phyloP scores from a whole-genome alignment of 1,139 yeast genomes.

The Pichia sp. region DNA sequence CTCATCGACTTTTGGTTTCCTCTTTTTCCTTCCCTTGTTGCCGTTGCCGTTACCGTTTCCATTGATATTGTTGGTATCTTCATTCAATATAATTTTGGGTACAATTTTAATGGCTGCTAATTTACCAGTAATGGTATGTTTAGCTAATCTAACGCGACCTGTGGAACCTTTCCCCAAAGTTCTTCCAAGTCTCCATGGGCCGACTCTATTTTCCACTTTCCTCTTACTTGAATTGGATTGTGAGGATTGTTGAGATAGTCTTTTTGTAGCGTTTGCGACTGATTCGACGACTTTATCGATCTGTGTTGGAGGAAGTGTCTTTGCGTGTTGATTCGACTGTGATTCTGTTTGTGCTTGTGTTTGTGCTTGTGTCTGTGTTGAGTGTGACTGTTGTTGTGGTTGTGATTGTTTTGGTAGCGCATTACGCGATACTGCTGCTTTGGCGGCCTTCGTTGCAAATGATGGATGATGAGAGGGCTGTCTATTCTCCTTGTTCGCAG shows the following conservation, averaged over 20 bases:
- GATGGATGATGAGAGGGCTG: constrained; percentile 8
- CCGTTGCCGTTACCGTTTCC: constrained; percentile 23
- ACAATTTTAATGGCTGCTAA: constrained; percentile 79
- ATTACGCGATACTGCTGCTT: constrained; percentile 16
- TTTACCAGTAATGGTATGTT: constrained; percentile 61
- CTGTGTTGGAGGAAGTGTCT: too few species aligned
- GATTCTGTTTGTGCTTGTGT: too few species aligned
- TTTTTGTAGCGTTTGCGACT: constrained; percentile 51
- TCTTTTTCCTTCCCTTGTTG: constrained; percentile 11
- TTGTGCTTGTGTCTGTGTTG: too few species aligned
- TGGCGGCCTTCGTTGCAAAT: constrained; percentile 24
- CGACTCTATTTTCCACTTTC: constrained; percentile 52
- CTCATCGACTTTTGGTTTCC: constrained; percentile 9
- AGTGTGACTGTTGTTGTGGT: too few species aligned
- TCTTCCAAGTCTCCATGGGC: constrained; percentile 78
- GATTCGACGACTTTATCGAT: constrained; percentile 30
- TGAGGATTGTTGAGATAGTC: constrained; percentile 51
- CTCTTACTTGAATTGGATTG: constrained; percentile 37
- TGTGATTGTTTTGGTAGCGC: too few species aligned
- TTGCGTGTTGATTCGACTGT: too few species aligned
- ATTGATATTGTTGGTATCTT: constrained; percentile 8
- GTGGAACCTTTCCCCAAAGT: constrained; percentile 80
- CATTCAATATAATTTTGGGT: constrained; percentile 39
- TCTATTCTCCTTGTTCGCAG: constrained; percentile 7
- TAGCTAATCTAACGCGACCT: constrained; percentile 70